Conservation (phyloP, 2,329 filamentous ascomycete genomes). For the Sporothrix sp. region DNA sequence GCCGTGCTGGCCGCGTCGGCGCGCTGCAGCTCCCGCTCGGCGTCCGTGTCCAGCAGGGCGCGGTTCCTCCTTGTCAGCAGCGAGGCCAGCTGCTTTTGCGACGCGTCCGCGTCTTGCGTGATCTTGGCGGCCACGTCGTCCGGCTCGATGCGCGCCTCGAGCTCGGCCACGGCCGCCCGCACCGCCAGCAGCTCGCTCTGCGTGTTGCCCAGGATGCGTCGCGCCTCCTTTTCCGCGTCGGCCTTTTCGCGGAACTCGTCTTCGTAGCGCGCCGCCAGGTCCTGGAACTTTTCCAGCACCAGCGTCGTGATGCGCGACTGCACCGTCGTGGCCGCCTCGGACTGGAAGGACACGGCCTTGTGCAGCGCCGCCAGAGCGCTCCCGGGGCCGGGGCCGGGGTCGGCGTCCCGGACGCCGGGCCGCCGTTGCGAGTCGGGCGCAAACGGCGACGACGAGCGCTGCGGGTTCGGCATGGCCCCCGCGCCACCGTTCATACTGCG, state of each 20-base stretch:
- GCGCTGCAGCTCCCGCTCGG: constrained; percentile 40
- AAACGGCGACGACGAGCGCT: constrained; percentile 67
- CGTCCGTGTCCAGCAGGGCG: constrained; percentile 41
- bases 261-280: constrained; percentile 61
- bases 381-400: constrained; percentile 29
- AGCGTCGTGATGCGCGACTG: constrained; percentile 59
- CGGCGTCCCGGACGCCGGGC: constrained; percentile 43
- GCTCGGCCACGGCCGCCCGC: constrained; percentile 49
- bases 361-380: not conserved
- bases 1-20: constrained; percentile 27
- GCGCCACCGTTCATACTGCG: constrained; percentile 20
- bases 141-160: constrained; percentile 45
- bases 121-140: constrained; percentile 44
- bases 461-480: constrained; percentile 30
- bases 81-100: constrained; percentile 28
- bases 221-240: constrained; percentile 56
- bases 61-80: constrained; percentile 39
- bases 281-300: constrained; percentile 62
- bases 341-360: constrained; percentile 36
- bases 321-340: constrained; percentile 57
- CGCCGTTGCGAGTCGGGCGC: constrained; percentile 51
- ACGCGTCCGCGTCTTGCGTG: constrained; percentile 39
- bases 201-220: constrained; percentile 54
- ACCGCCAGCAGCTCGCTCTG: constrained; percentile 56
- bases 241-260: constrained; percentile 67